Percentiles rank a stretch among this genome's conserved stretches.
phyloP scores from a whole-genome alignment of 345 rosid species.

The Lumnitzera littorea region DNA sequence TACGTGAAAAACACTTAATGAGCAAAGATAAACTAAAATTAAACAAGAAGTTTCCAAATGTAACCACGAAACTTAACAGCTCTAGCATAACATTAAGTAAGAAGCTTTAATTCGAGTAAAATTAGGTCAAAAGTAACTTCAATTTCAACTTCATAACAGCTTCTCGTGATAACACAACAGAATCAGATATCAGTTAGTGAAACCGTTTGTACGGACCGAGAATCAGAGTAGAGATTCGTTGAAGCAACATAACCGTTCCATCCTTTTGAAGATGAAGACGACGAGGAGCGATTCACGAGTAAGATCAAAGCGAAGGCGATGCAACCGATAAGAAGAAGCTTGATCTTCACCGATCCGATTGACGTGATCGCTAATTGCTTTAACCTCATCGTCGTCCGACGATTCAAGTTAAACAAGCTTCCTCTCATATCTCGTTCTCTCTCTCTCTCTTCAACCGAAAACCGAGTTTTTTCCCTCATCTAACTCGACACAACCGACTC shows the following conservation, averaged over 20 bases:
- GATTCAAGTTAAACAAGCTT: slow-evolving; percentile 39
- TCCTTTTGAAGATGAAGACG: slow-evolving; percentile 15
- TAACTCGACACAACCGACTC: no score
- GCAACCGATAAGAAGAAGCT: slow-evolving; percentile 48
- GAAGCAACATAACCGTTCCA: slow-evolving; percentile 27
- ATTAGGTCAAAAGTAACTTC: no score
- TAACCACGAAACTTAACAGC: no score
- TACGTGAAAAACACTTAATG: no score
- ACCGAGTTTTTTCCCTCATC: neutral
- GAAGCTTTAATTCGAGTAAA: no score
- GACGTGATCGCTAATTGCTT: slow-evolving; percentile 36
- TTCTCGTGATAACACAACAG: no score
- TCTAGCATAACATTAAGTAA: no score
- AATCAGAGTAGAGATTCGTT: slow-evolving; percentile 28
- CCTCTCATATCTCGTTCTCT: slow-evolving; percentile 46
- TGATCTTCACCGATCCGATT: slow-evolving; percentile 50
- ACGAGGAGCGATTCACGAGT: slow-evolving; percentile 32
- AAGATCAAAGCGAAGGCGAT: slow-evolving; percentile 40
- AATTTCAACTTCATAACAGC: no score
- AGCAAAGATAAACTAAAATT: no score
- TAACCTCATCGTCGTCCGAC: slow-evolving; percentile 56
- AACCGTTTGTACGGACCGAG: slow-evolving; percentile 37
- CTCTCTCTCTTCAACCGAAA: slow-evolving; percentile 11
- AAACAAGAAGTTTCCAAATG: no score
- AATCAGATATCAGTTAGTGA: neutral